A percentile compares a stretch with the other conserved stretches of the same genome.
These are phyloP conservation scores for Colletotrichum sp. DNA, from an alignment of 2,329 filamentous ascomycete species.

Conservation along the genomic window DNA sequence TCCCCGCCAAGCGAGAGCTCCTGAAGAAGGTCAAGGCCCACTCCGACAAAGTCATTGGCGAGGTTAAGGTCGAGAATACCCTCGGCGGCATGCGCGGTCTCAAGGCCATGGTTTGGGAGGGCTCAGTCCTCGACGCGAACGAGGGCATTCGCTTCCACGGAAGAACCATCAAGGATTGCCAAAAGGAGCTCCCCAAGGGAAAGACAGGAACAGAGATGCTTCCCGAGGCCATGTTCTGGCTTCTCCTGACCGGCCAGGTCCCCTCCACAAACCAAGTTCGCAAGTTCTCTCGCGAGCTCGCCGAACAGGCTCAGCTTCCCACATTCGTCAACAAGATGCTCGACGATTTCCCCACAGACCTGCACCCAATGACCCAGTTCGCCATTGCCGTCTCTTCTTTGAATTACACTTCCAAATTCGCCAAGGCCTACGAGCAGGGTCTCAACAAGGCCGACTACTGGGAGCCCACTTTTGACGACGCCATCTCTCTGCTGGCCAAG, in stretches of 20 bases:
- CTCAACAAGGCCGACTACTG: conserved; percentile 97
- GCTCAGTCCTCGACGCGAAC: conserved; percentile 93
- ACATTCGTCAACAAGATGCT: conserved; percentile 86
- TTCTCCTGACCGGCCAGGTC: conserved; percentile 90
- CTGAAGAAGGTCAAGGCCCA: conserved; percentile 92
- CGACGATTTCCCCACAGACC: conserved; percentile 83
- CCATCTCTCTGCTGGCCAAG: conserved; percentile 92
- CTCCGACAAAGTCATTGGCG: conserved; percentile 81
- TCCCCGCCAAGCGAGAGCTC: conserved; percentile 92
- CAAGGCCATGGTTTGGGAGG: conserved; percentile 99
- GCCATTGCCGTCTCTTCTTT: conserved; percentile 94
- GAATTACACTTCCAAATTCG: conserved; percentile 93
- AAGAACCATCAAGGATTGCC: conserved; percentile 97
- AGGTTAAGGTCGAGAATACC: conserved; percentile 92
- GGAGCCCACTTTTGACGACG: conserved; percentile 97
- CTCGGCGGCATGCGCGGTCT: conserved; percentile 97
- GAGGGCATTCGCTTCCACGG: conserved; percentile 99
- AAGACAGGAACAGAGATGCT: conserved; percentile 94
- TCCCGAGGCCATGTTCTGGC: conserved; percentile 99
- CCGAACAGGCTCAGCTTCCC: conserved; percentile 83
- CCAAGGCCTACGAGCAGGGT: conserved; percentile 88
- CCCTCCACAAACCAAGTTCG: conserved; percentile 84
- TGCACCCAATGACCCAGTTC: conserved; percentile 99
- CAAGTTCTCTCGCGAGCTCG: conserved; percentile 82
- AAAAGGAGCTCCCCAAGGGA: conserved; percentile 91